Conservation (phyloP, 164 flowering plant species). For the Berberis vulgaris region DNA sequence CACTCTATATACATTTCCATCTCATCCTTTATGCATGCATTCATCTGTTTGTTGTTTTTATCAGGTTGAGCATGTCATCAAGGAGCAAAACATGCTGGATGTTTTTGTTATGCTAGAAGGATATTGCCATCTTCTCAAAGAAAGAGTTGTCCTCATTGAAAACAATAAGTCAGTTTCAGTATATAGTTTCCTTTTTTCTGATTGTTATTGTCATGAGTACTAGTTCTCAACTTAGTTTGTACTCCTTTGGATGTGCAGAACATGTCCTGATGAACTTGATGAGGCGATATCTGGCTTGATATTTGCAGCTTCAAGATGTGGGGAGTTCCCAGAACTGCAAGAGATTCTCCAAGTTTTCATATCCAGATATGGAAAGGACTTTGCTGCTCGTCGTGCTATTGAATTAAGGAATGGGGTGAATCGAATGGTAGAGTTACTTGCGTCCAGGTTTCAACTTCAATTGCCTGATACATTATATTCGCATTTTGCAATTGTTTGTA, state of each 20-base stretch:
- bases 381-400: slow-evolving; percentile 46
- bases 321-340: slow-evolving; percentile 81
- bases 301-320: slow-evolving; percentile 73
- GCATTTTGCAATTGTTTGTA: not conserved
- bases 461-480: no score
- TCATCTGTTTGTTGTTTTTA: not conserved
- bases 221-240: not conserved
- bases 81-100: slow-evolving; percentile 69
- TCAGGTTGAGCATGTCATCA: slow-evolving; percentile 66
- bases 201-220: not conserved
- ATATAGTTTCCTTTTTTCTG: not conserved
- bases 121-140: slow-evolving; percentile 38
- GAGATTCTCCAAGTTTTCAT: slow-evolving; percentile 52
- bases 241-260: slow-evolving; percentile 22
- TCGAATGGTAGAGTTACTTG: slow-evolving; percentile 31
- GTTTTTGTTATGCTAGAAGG: slow-evolving; percentile 41
- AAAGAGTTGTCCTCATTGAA: slow-evolving; percentile 26
- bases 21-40: not conserved
- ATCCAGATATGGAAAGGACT: slow-evolving; percentile 65
- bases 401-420: slow-evolving; percentile 72
- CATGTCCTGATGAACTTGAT: slow-evolving; percentile 66
- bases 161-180: slow-evolving; percentile 27
- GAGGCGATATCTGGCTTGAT: slow-evolving; percentile 63
- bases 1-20: not conserved
- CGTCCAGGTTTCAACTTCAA: not conserved